These are phyloP conservation scores for Cyclanthera cordifolia DNA, from an alignment of 306 rosid genomes.

Conservation along the genomic window DNA sequence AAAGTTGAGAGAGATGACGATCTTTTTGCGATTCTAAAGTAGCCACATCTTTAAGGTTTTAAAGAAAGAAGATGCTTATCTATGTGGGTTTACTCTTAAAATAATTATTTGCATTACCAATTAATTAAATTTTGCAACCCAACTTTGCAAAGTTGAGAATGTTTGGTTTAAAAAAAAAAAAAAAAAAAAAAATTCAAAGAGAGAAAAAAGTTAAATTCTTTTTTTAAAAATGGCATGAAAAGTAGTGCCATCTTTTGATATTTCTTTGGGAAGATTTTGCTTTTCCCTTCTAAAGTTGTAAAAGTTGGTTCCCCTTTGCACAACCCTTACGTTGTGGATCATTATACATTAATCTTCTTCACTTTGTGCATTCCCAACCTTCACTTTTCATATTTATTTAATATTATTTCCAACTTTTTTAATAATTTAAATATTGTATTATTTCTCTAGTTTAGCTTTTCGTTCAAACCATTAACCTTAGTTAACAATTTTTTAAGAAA, in stretches of 20 bases:
- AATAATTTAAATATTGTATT: neutral
- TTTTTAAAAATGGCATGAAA: slow-evolving; percentile 59
- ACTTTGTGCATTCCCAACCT: slow-evolving; percentile 31
- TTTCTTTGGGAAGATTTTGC: slow-evolving; percentile 74
- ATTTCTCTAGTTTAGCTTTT: neutral
- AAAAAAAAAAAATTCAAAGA: slow-evolving; percentile 69
- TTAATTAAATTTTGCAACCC: neutral
- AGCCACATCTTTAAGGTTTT: slow-evolving; percentile 58
- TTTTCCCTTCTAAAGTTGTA: slow-evolving; percentile 47
- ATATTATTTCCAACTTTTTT: neutral
- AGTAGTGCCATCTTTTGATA: slow-evolving; percentile 80
- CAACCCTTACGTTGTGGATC: slow-evolving; percentile 53
- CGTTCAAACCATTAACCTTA: slow-evolving; percentile 10
- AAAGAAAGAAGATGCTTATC: slow-evolving; percentile 58
- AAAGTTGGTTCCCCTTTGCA: slow-evolving; percentile 71
- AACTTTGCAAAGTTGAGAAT: neutral
- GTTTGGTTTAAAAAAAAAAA: no score
- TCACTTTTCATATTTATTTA: slow-evolving; percentile 5
- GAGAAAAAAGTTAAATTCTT: slow-evolving; percentile 73
- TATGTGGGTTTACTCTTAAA: slow-evolving; percentile 23
- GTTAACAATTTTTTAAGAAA: neutral
- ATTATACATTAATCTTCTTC: slow-evolving; percentile 37
- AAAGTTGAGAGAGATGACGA: slow-evolving; percentile 62
- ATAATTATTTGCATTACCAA: slow-evolving; percentile 19
- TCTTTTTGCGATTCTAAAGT: slow-evolving; percentile 90